Base-by-base conservation (phyloP, 805 yeast genomes). In the Candida odintsovae region DNA sequence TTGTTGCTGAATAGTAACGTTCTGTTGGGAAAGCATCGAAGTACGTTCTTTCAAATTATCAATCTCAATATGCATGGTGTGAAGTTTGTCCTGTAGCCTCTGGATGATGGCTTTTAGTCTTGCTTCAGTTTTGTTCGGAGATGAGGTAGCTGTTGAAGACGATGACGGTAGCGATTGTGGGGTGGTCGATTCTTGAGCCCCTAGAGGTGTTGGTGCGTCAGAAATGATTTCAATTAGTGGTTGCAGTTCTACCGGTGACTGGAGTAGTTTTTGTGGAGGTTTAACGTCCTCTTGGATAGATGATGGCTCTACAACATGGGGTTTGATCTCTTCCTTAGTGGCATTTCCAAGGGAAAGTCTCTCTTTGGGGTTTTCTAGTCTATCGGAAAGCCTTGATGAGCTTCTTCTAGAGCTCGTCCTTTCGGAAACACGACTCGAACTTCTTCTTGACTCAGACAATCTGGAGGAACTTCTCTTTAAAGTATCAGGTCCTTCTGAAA, bases 31-130 rank as follows among this genome's bases (percentile, higher is more conserved):
- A 11, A 75, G 45, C 4, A 44, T 38, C 5, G 47, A 44, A 6
- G 71, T 23, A 12, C 62, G 53, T 0, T 31, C 21, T 4, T 52
- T 52, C n/a, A 76, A 50, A 0, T 53, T 42, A 1, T 53, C 53
- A 23, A 68, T 65, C 16, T 66, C 65, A 0, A 52, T 50, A 9
- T 61, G 59, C 47, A 72, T 47, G 0, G 35, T 47, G 38, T 69
- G 68, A 1, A 79, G 57, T 51, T 80, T 79, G 7, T 54, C 54
- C 50, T 80, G 83, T 16, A 82, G 64, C 38, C 61, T 68, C 3
- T 66, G 61, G 2, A 80, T 65, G 16, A 74, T 65, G n/a, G 47
- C 31, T 42, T 58, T 59, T 20, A 65, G 49, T 25, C 62, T 50
- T 5, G 41, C 38, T 13, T 48, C 51, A 47, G 10, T 36, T 19